Base-by-base conservation (phyloP, 805 yeast species). In the Candida fluviatilis region DNA sequence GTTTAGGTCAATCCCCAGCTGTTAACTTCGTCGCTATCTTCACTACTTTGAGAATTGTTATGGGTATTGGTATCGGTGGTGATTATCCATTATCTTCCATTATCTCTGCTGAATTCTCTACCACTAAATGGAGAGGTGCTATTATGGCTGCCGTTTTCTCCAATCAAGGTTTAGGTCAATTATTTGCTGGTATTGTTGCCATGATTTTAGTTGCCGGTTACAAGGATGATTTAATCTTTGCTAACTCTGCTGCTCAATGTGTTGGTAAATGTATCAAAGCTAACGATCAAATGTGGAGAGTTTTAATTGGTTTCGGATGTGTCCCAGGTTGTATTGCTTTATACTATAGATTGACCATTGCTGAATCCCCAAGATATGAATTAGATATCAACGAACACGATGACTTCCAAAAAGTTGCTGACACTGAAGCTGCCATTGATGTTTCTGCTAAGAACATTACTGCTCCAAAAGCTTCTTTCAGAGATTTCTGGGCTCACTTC, bases 11-110 rank as follows among this genome's bases (percentile, higher is more conserved):
- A 7, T 77, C 95, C 18, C 76, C 85, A 18, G 93, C 82, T 48
- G 66, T 87, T 43, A 74, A 71, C 55, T 83, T 87, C 54, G 76
- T 78, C 40, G 95, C 93, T 31, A 72, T 86, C 36, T 71, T 89
- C 46, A 66, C 82, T 8, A 80, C 83, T 55, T 82, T 80, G 69
- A 84, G 96, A 78, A 81, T 88, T 49, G 57, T 88, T 46, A 83
- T 82, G 87, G 96, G 96, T 74, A 82, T 89, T 53, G 96, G 96
- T 79, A 89, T 88, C 52, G 96, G 96, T 71, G 96, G 96, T 75
- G 96, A 88, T 70, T 88, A 88, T 63, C 96, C 96, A 50, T 74
- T 89, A 55, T 86, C 95, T 13, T 86, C 95, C n/a, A 83, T 88
- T 61, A 88, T 88, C 49, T 83, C 95, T 7, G 82, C 96, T 41